phyloP scores from a whole-genome alignment of 371 early-diverging fungal genomes.

The Haplosporangium sp. region DNA sequence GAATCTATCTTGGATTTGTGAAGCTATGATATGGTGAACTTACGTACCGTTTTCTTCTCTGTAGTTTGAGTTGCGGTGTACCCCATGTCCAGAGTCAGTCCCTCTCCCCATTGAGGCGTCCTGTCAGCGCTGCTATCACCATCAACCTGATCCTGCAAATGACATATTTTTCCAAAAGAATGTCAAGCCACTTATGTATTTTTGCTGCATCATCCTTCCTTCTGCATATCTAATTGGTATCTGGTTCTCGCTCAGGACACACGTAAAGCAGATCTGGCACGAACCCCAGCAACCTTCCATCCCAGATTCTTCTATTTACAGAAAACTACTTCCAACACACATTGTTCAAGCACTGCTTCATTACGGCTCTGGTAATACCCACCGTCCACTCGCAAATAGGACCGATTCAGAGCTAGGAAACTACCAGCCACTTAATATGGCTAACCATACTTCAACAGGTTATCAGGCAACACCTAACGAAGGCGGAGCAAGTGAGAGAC shows the following conservation, averaged over 20 bases:
- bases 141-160: slow-evolving; percentile 75
- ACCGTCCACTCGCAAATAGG: not conserved
- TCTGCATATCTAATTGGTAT: slow-evolving; percentile 92
- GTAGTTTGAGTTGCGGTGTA: slow-evolving; percentile 71
- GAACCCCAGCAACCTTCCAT: slow-evolving; percentile 52
- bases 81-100: slow-evolving; percentile 61
- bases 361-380: slow-evolving; percentile 27
- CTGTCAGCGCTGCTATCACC: slow-evolving; percentile 74
- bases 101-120: slow-evolving; percentile 52
- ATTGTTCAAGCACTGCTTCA: slow-evolving; percentile 55
- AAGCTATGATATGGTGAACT: not conserved
- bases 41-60: not conserved
- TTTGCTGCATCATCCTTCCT: slow-evolving; percentile 89
- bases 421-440: not conserved
- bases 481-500: slow-evolving; percentile 14
- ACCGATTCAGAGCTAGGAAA: slow-evolving; percentile 36
- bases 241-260: slow-evolving; percentile 94
- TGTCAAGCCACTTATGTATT: slow-evolving; percentile 89
- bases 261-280: slow-evolving; percentile 90
- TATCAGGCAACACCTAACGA: slow-evolving; percentile 29
- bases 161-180: slow-evolving; percentile 87
- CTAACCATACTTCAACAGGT: not conserved
- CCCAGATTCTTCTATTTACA: slow-evolving; percentile 61
- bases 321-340: slow-evolving; percentile 46
- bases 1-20: not conserved